Conservation (phyloP, 768 basidiomycete genomes). For the Podaxis sp. region DNA sequence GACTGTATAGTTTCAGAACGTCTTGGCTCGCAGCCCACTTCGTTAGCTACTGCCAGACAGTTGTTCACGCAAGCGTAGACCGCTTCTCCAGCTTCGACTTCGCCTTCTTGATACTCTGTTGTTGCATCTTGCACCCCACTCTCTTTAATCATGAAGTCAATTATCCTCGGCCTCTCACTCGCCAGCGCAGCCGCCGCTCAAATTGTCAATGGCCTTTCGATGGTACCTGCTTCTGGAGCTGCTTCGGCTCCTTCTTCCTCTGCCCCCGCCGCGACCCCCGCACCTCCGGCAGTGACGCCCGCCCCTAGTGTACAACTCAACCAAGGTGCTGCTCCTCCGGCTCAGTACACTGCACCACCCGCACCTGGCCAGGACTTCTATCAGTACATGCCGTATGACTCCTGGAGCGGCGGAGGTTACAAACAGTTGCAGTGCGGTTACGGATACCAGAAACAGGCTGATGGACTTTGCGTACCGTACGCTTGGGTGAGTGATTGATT, state of each 20-base stretch:
- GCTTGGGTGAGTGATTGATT: conserved; percentile 52
- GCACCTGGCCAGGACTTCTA: conserved; percentile 39
- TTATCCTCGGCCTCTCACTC: conserved; percentile 59
- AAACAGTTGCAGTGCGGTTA: conserved; percentile 69
- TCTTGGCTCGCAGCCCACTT: conserved; percentile 40
- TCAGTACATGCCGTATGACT: conserved; percentile 56
- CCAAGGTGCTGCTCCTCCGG: conserved; percentile 31
- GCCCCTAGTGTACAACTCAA: conserved; percentile 20
- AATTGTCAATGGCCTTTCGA: conserved; percentile 47
- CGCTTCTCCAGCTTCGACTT: conserved; percentile 51
- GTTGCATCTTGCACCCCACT: conserved; percentile 41
- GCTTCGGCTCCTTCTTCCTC: conserved; percentile 23
- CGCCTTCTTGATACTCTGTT: conserved; percentile 34
- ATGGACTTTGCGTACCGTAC: conserved; percentile 54
- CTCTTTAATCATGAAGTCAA: conserved; percentile 64
- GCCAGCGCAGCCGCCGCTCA: conserved; percentile 59
- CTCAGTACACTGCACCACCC: conserved; percentile 34
- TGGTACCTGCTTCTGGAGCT: conserved; percentile 31
- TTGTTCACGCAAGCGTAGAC: conserved; percentile 65
- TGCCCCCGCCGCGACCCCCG: conserved; percentile 17
- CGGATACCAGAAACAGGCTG: conserved; percentile 55
- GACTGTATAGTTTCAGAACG: conserved; percentile 32
- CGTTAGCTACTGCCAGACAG: conserved; percentile 62
- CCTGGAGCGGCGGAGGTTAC: conserved; percentile 65
- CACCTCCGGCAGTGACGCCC: conserved; percentile 21